A percentile compares a stretch with the other conserved stretches of the same genome.
phyloP scores from a whole-genome alignment of 495 filamentous ascomycete species.

The Aspergillus olivimuriae region DNA sequence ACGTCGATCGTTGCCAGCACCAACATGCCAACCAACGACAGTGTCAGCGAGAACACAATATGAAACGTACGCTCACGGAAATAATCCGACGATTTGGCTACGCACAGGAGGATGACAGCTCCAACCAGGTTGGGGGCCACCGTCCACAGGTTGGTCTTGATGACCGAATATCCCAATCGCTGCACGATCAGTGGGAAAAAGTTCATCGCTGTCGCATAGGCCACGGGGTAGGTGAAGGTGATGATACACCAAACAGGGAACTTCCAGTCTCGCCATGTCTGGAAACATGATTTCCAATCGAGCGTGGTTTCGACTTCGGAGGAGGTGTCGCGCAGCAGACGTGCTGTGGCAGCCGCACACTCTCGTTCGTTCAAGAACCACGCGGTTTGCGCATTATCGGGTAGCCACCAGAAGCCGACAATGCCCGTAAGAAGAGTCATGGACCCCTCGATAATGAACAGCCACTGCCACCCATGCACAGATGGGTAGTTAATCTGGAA shows the following conservation, averaged over 20 bases:
- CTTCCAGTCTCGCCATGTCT: constrained; percentile 28
- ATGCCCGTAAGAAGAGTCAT: constrained; percentile 54
- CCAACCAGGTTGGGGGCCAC: constrained; percentile 61
- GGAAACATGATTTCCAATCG: constrained; percentile 22
- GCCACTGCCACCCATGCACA: constrained; percentile 59
- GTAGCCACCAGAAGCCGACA: constrained; percentile 58
- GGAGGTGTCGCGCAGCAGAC: constrained; percentile 24
- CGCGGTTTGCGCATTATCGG: constrained; percentile 49
- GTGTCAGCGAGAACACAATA: constrained; percentile 55
- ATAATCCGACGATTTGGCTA: constrained; percentile 58
- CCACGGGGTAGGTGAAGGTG: constrained; percentile 28
- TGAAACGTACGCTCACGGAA: constrained; percentile 59
- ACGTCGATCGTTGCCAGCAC: constrained; percentile 61
- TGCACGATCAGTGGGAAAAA: constrained; percentile 45
- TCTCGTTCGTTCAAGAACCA: constrained; percentile 56
- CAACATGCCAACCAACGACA: constrained; percentile 65
- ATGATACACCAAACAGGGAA: constrained; percentile 30
- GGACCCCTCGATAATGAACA: constrained; percentile 66
- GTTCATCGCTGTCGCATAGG: constrained; percentile 29
- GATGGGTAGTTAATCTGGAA: constrained; percentile 54
- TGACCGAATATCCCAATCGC: constrained; percentile 48
- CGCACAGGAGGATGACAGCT: constrained; percentile 54
- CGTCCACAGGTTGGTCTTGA: constrained; percentile 68
- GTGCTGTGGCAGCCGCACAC: constrained; percentile 24
- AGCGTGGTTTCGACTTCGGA: constrained; percentile 21